Conservation (phyloP, 257 asterid species). For the Nicotiana knightiana region DNA sequence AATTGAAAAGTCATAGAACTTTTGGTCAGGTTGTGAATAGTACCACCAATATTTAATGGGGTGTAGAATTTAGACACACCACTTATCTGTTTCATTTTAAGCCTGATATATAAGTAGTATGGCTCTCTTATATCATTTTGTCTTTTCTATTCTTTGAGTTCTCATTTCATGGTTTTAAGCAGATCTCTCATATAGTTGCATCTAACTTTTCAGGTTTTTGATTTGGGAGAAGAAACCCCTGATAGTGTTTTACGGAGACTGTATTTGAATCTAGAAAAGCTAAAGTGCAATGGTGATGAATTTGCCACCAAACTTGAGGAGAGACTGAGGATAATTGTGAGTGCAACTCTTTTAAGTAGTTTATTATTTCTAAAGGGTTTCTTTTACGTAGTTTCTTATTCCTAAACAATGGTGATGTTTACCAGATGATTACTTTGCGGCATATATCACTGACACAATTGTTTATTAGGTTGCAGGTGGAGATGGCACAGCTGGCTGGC, state of each 20-base stretch:
- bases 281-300: slow-evolving; percentile 56
- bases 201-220: slow-evolving; percentile 56
- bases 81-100: background rate
- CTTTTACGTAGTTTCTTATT: background rate
- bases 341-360: slow-evolving; percentile 21
- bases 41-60: background rate
- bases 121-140: background rate
- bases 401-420: background rate
- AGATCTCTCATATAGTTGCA: background rate
- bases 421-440: background rate
- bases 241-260: slow-evolving; percentile 51
- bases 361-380: background rate
- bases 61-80: background rate
- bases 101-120: background rate
- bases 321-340: slow-evolving; percentile 71
- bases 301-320: slow-evolving; percentile 45
- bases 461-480: slow-evolving; percentile 87
- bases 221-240: slow-evolving; percentile 83
- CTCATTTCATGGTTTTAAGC: background rate
- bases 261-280: slow-evolving; percentile 56
- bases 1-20: background rate
- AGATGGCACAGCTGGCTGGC: slow-evolving; percentile 99
- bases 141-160: background rate
- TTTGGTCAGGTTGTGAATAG: background rate
- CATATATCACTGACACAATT: background rate